phyloP scores from a whole-genome alignment of 306 rosid genomes.

The Rubus idaeus region DNA sequence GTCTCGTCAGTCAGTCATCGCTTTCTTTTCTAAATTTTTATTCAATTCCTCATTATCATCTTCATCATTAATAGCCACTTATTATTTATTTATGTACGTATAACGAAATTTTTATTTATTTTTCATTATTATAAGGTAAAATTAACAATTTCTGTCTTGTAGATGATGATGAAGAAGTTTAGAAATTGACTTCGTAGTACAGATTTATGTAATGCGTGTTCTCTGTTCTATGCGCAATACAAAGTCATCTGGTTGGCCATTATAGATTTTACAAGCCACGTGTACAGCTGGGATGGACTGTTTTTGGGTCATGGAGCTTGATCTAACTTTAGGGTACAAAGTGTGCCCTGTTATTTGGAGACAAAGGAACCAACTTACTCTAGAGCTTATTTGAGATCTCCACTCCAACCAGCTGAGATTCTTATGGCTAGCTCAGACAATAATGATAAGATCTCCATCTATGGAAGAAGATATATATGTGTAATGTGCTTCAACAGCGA shows the following conservation, averaged over 20 bases:
- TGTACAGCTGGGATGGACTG: slow-evolving; percentile 34
- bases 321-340: slow-evolving; percentile 60
- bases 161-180: neutral
- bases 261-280: slow-evolving; percentile 2
- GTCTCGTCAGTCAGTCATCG: slow-evolving; percentile 26
- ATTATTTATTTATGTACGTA: neutral
- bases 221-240: neutral
- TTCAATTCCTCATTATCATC: slow-evolving; percentile 20
- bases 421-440: neutral
- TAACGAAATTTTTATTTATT: too few species aligned
- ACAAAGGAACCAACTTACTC: slow-evolving; percentile 44
- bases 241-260: slow-evolving; percentile 57
- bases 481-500: slow-evolving; percentile 41
- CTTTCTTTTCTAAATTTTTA: slow-evolving; percentile 26
- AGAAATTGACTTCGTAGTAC: neutral
- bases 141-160: too few species aligned
- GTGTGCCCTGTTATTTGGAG: slow-evolving; percentile 43
- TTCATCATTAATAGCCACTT: slow-evolving; percentile 17
- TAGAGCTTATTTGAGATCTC: slow-evolving; percentile 31
- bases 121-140: too few species aligned
- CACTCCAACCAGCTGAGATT: neutral
- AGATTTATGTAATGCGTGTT: neutral
- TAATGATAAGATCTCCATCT: slow-evolving; percentile 17
- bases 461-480: neutral
- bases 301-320: slow-evolving; percentile 32